Conservation (phyloP, 2,329 filamentous ascomycete species). For the Aspergillus clavatus region DNA sequence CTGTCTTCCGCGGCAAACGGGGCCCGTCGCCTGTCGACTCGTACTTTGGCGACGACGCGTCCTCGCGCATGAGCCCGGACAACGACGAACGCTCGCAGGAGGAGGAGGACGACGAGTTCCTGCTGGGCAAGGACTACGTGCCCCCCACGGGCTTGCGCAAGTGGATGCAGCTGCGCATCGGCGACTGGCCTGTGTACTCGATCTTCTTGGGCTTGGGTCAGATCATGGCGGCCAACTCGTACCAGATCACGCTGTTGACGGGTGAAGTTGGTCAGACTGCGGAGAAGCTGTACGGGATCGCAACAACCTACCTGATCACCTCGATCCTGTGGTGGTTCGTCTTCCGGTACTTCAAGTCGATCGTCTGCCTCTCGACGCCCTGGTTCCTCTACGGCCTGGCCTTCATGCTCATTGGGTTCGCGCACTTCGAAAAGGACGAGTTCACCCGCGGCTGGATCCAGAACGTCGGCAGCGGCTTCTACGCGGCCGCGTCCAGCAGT, state of each 20-base stretch:
- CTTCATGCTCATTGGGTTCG: constrained; percentile 57
- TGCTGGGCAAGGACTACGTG: constrained; percentile 51
- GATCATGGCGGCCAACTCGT: constrained; percentile 61
- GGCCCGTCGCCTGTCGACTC: constrained; percentile 33
- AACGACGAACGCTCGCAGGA: constrained; percentile 34
- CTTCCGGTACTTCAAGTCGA: constrained; percentile 53
- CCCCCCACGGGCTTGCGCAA: constrained; percentile 53
- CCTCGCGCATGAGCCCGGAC: constrained; percentile 22
- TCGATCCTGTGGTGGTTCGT: constrained; percentile 59
- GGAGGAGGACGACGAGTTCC: constrained; percentile 48
- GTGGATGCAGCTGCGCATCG: constrained; percentile 51
- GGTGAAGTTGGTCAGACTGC: constrained; percentile 57
- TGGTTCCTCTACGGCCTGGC: constrained; percentile 60
- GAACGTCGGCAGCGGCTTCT: constrained; percentile 56
- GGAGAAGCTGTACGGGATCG: constrained; percentile 55
- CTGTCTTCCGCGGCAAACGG: constrained; percentile 25
- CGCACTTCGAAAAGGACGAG: constrained; percentile 46
- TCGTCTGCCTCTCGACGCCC: constrained; percentile 53
- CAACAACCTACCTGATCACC: constrained; percentile 53
- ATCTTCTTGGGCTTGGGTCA: constrained; percentile 59
- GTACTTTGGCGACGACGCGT: constrained; percentile 35
- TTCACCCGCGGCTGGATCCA: constrained; percentile 50
- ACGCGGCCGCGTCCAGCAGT: constrained; percentile 57
- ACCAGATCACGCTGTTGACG: constrained; percentile 63
- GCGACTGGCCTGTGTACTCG: constrained; percentile 60